Evolutionary conservation across 768 basidiomycete genomes (phyloP), one percentile per base, ranked within the genome.

Genomic region (Lactarius evosmus): DNA sequence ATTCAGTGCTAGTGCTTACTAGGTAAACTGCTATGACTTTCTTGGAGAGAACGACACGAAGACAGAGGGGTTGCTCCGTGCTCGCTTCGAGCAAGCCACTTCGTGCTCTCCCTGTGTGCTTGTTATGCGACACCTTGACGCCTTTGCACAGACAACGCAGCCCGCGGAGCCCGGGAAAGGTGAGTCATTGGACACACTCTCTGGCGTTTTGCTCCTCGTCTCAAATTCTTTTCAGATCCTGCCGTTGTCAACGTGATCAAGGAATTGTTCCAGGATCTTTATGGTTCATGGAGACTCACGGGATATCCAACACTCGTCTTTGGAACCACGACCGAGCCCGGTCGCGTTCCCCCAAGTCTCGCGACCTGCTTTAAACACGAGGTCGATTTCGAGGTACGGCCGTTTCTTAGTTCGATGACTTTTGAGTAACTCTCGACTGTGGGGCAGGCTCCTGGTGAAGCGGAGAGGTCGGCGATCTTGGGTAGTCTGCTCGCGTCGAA

Each of bases 21-120:
- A 98, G 95, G 79, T 96, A 51, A 87, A 97, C 66, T 95, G 93
- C 72, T 98, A 85, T 72, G 85, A 92, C 59, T 70, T 95, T 6
- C 70, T 95, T 7, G 89, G 88, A 2, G 95, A 98, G 55, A 88
- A 82, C 49, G 85, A 88, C 50, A 76, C 78, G 2, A 88, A 88
- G 68, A 91, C 91, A 0, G 89, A 92, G 70, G 91, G 83, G 1
- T 82, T 80, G 2, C 76, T 98, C 0, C 81, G 81, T 36, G 85
- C 86, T 4, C 82, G 85, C 16, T 84, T 97, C 66, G 92, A 93
- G 58, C 84, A 87, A 73, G 94, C 93, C 2, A 77, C 80, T 17
- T 75, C 80, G 3, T 93, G 90, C 71, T 85, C 92, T 0, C 97
- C 97, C 0, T 97, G 93, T 70, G 77, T 98, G 44, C 75, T 98